phyloP scores from a whole-genome alignment of 2,329 filamentous ascomycete species.

The Colletotrichum tamarilloi region DNA sequence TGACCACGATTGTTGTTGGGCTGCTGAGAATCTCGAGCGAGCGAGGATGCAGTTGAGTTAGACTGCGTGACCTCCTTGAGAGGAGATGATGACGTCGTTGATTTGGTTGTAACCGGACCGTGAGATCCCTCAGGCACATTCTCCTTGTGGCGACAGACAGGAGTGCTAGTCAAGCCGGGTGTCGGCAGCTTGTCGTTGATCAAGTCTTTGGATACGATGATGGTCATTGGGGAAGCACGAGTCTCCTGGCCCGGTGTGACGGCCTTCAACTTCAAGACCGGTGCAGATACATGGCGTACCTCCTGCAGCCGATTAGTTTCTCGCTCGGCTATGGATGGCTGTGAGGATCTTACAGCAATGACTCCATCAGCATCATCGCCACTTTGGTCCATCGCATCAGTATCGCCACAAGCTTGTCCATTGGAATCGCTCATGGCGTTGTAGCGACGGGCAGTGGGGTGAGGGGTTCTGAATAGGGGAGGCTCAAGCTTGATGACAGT shows the following conservation, averaged over 20 bases:
- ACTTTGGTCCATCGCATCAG: neutral
- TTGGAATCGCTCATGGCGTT: slow-evolving; percentile 28
- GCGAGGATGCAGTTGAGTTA: neutral
- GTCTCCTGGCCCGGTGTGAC: neutral
- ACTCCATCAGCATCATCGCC: neutral
- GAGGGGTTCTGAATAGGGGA: slow-evolving; percentile 17
- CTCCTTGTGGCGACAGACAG: neutral
- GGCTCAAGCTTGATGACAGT: slow-evolving; percentile 26
- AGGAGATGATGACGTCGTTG: neutral
- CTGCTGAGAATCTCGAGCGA: neutral
- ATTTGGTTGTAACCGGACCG: neutral
- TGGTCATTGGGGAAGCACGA: neutral
- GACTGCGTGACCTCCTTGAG: neutral
- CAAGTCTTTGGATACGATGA: neutral
- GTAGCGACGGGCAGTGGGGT: slow-evolving; percentile 9
- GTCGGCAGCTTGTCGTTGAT: neutral
- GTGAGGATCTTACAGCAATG: neutral
- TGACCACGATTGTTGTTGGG: neutral
- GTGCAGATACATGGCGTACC: slow-evolving; percentile 13
- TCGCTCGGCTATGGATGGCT: too few relatives aligned
- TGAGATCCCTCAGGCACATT: neutral
- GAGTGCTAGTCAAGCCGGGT: neutral
- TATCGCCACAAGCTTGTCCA: neutral
- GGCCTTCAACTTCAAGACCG: slow-evolving; percentile 1
- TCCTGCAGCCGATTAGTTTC: slow-evolving; percentile 1